phyloP scores from a whole-genome alignment of 345 rosid genomes.

The Melastoma malabathricum region DNA sequence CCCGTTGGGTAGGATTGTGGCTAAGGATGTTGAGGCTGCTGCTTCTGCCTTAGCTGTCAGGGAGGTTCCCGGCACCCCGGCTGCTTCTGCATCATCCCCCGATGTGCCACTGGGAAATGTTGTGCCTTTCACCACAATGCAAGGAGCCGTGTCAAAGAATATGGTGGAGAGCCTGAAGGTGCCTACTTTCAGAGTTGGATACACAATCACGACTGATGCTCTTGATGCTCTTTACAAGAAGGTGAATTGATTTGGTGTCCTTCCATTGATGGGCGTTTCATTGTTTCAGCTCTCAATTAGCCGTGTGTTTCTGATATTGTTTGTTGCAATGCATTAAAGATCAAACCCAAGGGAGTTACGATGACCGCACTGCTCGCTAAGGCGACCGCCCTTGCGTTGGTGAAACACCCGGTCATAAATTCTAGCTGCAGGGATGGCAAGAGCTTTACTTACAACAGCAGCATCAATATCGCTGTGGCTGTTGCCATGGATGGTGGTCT shows the following conservation, averaged over 20 bases:
- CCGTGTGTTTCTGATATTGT: not conserved
- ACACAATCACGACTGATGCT: slow-evolving; percentile 61
- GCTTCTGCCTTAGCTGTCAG: slow-evolving; percentile 16
- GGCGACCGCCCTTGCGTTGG: slow-evolving; percentile 88
- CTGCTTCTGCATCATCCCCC: slow-evolving; percentile 2
- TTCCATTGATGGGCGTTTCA: not conserved
- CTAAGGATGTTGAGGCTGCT: slow-evolving; percentile 81
- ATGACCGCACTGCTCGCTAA: slow-evolving; percentile 93
- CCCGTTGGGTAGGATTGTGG: slow-evolving; percentile 88
- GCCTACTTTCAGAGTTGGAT: slow-evolving; percentile 90
- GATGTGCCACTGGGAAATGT: slow-evolving; percentile 37
- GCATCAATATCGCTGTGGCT: slow-evolving; percentile 88
- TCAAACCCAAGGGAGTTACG: slow-evolving; percentile 91
- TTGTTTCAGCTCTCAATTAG: not conserved
- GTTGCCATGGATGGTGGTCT: slow-evolving; percentile 91
- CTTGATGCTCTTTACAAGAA: slow-evolving; percentile 87
- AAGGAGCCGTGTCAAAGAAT: slow-evolving; percentile 67
- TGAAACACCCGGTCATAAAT: slow-evolving; percentile 66
- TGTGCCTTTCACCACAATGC: slow-evolving; percentile 88
- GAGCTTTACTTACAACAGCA: slow-evolving; percentile 73
- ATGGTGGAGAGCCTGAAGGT: slow-evolving; percentile 79
- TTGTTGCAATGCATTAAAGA: slow-evolving; percentile 28
- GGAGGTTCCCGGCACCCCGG: slow-evolving; percentile 8
- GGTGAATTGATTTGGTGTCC: slow-evolving; percentile 19
- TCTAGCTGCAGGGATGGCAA: slow-evolving; percentile 87